These are phyloP conservation scores for Nakazawaea siamensis DNA, from an alignment of 805 yeast genomes.

Conservation along the genomic window DNA sequence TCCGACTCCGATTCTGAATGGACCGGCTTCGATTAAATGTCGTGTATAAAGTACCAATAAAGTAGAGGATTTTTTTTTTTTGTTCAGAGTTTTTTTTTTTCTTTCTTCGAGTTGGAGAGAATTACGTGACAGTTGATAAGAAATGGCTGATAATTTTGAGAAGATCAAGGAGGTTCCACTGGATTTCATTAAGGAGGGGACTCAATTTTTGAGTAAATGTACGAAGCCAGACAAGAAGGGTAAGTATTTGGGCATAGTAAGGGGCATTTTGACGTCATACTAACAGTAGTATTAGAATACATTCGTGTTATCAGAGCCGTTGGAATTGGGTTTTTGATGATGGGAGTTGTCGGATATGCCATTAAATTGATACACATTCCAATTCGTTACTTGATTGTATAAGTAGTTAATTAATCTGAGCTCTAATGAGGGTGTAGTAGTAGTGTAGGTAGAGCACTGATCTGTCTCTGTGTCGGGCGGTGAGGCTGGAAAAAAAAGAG, in stretches of 20 bases:
- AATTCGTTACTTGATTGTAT: constrained; percentile 90
- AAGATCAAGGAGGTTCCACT: constrained; percentile 79
- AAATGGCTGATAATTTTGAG: constrained; percentile 57
- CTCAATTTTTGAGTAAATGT: constrained; percentile 82
- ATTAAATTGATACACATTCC: constrained; percentile 94
- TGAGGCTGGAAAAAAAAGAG: no score
- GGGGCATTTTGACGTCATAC: not conserved
- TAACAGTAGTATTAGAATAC: constrained; percentile 47
- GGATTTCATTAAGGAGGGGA: constrained; percentile 87
- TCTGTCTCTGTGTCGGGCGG: no score
- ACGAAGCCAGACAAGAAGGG: constrained; percentile 85
- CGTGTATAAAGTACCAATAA: not conserved
- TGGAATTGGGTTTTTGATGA: constrained; percentile 93
- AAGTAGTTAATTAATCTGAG: no score
- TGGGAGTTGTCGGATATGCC: constrained; percentile 95
- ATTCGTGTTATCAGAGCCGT: constrained; percentile 86
- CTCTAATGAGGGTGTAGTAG: no score
- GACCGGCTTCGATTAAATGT: no score
- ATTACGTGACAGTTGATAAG: not conserved
- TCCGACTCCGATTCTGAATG: constrained; percentile 19
- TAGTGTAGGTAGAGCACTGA: no score
- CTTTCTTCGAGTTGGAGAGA: no score
- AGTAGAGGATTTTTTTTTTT: not conserved
- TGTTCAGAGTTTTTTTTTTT: no score
- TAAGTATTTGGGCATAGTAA: constrained; percentile 24